Evolutionary conservation across 768 basidiomycete genomes (phyloP), one percentile per base, ranked within the genome.

Genomic region (Xanthoconium purpureum): DNA sequence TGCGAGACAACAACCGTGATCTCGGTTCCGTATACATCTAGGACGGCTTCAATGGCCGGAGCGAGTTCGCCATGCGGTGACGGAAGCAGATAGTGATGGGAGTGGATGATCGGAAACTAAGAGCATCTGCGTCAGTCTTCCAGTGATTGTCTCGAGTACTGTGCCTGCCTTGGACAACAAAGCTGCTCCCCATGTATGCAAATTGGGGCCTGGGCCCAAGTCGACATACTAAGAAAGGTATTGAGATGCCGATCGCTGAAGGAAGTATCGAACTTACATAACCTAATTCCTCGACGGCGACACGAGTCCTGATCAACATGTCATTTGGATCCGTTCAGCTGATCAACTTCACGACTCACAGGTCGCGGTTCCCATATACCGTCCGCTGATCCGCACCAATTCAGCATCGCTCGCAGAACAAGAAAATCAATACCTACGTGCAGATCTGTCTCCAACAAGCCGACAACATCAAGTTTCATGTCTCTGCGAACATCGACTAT

Each of bases 121-220:
- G 44, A 40, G 4, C 2, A 35, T 15, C 14, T 29, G 15, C 15
- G n/a, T 56, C 39, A 53, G n/a, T 43, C 42, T 60, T 51, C 37
- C 36, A 11, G 17, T 12, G 29, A 24, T 28, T 20, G 0, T 18
- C 14, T 29, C 20, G 9, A 46, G 50, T 3, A 52, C 1, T 10
- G 28, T 15, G 47, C 55, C 11, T 60, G 82, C 89, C 77, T 94
- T 93, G 5, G 90, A 91, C 3, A 95, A 74, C 3, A 95, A 75
- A 6, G 79, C 84, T 29, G 88, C 88, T 47, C 93, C 93, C 93
- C 93, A 95, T 0, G 93, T 95, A 65, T 95, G 92, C 49, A 84
- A 76, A 66, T 91, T 89, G 3, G 92, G 91, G 39, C 91, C 91
- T 5, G 93, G 94, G 3, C 94, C 94, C 14, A 93, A 76, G 65